phyloP scores from a whole-genome alignment of 2,329 filamentous ascomycete genomes.

The Pseudonectria foliicola region DNA sequence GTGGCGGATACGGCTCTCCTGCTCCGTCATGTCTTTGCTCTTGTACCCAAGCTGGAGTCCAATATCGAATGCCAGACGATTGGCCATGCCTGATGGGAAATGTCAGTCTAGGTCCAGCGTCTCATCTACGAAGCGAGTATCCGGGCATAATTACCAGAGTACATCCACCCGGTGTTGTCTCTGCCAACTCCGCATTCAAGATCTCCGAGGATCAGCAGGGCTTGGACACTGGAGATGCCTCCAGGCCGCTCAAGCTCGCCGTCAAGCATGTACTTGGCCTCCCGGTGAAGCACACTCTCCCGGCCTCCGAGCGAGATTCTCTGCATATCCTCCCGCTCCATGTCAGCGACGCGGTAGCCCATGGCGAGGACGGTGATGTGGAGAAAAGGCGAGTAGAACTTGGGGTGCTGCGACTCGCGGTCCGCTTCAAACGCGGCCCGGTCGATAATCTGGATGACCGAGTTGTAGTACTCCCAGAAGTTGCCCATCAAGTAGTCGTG shows the following conservation, averaged over 20 bases:
- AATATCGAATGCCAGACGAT: constrained; percentile 38
- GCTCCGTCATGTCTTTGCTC: constrained; percentile 34
- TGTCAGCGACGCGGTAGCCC: constrained; percentile 45
- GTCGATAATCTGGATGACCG: constrained; percentile 41
- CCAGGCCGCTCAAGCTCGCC: constrained; percentile 45
- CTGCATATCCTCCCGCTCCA: constrained; percentile 40
- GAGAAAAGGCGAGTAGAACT: constrained; percentile 45
- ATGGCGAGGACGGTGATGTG: constrained; percentile 46
- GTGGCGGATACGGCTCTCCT: constrained; percentile 40
- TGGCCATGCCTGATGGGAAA: constrained; percentile 31
- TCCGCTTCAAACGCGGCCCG: constrained; percentile 42
- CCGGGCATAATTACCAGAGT: constrained; percentile 33
- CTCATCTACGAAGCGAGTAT: not conserved
- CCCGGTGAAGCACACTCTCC: constrained; percentile 45
- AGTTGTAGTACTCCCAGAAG: constrained; percentile 47
- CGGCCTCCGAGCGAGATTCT: constrained; percentile 37
- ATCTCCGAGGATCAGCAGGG: constrained; percentile 43
- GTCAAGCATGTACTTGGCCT: constrained; percentile 48
- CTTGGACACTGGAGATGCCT: constrained; percentile 45
- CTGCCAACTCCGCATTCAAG: constrained; percentile 47
- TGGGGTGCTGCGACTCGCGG: constrained; percentile 35
- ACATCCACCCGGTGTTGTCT: constrained; percentile 49
- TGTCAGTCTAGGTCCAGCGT: not conserved
- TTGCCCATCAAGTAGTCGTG: constrained; percentile 45
- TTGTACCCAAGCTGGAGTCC: constrained; percentile 42